Conservation (phyloP, 129 eudicot species). For the sunflower (Helianthus annuus) region DNA sequence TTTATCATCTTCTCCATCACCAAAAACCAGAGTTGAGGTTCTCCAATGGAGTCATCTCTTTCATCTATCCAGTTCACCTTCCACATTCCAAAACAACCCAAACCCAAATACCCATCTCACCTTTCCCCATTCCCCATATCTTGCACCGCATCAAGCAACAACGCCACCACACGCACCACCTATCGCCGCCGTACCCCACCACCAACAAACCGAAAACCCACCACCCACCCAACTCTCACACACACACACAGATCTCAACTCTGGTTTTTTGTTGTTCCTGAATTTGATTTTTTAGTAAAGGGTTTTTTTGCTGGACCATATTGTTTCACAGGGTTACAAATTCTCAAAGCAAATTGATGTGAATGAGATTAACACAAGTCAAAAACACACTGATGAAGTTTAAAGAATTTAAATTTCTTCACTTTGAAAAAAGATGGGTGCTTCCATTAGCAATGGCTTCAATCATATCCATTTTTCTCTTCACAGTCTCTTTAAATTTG, state of each 20-base stretch:
- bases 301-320: too few species aligned
- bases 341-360: too few species aligned
- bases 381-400: too few species aligned
- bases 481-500: constrained; percentile 60
- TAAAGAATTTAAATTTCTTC: constrained; percentile 35
- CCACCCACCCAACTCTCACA: too few species aligned
- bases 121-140: constrained; percentile 10
- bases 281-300: too few species aligned
- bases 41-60: constrained; percentile 40
- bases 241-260: too few species aligned
- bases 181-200: constrained; percentile 30
- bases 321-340: too few species aligned
- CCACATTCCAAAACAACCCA: constrained; percentile 18
- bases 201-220: constrained; percentile 22
- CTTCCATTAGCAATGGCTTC: constrained; percentile 62
- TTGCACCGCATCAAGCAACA: constrained; percentile 25
- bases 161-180: constrained; percentile 31
- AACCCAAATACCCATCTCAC: constrained; percentile 6
- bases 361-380: too few species aligned
- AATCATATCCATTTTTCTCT: constrained; percentile 50
- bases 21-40: neutral
- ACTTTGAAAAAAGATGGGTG: constrained; percentile 70
- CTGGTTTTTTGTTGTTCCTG: too few species aligned
- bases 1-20: constrained; percentile 17
- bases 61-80: constrained; percentile 32